phyloP scores from a whole-genome alignment of 257 asterid genomes.

The Fraxinus cuspidata region DNA sequence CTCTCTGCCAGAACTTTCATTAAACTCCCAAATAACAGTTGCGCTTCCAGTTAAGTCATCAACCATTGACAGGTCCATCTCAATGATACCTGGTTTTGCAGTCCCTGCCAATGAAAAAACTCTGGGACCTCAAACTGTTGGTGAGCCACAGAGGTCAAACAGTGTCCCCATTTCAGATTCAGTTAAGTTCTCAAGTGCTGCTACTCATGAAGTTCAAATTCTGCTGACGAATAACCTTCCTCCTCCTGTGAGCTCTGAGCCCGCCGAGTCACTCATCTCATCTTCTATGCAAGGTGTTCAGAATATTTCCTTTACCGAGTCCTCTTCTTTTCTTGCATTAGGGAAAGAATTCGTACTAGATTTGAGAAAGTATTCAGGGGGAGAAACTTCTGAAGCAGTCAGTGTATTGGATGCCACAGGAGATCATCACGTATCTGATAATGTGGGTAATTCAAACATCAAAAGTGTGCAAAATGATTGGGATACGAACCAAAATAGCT shows the following conservation, averaged over 20 bases:
- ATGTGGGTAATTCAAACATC: conserved; percentile 32
- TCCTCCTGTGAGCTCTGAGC: conserved; percentile 37
- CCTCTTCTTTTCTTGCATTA: conserved; percentile 30
- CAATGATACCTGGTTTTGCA: conserved; percentile 65
- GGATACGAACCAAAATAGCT: conserved; percentile 32
- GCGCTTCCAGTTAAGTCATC: conserved; percentile 78
- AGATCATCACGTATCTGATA: conserved; percentile 29
- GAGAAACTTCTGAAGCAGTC: conserved; percentile 33
- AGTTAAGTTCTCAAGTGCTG: conserved; percentile 34
- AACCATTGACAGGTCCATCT: conserved; percentile 71
- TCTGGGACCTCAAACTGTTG: conserved; percentile 48
- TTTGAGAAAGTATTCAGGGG: conserved; percentile 33
- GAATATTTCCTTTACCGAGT: conserved; percentile 37
- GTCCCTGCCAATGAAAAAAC: conserved; percentile 43
- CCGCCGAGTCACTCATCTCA: conserved; percentile 34
- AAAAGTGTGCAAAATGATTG: conserved; percentile 34
- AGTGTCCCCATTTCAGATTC: conserved; percentile 57
- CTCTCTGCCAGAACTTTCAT: conserved; percentile 75
- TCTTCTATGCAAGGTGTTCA: conserved; percentile 38
- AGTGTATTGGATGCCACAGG: conserved; percentile 23
- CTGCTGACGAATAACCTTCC: conserved; percentile 28
- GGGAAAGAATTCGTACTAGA: conserved; percentile 37
- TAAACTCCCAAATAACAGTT: conserved; percentile 69
- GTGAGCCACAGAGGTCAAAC: conserved; percentile 55
- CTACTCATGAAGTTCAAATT: conserved; percentile 36